A percentile compares a stretch with the other conserved stretches of the same genome.
Conservation (phyloP, 352 stramenopile genomes). For the Phytophthora ohioensis region DNA sequence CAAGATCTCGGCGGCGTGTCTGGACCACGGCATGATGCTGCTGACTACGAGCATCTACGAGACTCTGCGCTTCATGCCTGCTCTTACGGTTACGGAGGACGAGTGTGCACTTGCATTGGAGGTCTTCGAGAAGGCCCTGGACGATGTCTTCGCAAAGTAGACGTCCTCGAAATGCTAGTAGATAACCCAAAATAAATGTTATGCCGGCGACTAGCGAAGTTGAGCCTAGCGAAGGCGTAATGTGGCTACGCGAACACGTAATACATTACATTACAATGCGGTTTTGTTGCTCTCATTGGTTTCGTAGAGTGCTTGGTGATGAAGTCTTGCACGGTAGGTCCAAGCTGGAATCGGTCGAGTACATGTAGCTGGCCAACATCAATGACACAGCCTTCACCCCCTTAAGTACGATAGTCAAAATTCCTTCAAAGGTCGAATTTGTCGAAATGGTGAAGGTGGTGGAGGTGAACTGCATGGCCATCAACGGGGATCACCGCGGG, state of each 20-base stretch:
- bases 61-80: constrained; percentile 93
- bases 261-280: no score
- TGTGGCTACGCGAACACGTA: no score
- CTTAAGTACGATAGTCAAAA: no score
- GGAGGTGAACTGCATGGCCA: not conserved
- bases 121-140: constrained; percentile 68
- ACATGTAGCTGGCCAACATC: no score
- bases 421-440: no score
- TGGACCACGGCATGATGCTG: constrained; percentile 91
- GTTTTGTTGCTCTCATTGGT: no score
- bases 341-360: no score
- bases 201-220: not conserved
- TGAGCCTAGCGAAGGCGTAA: no score
- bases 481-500: not conserved
- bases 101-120: constrained; percentile 68
- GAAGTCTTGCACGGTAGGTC: no score
- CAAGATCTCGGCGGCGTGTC: constrained; percentile 82
- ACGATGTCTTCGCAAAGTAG: constrained; percentile 56
- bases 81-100: constrained; percentile 87
- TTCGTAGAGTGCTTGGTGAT: no score
- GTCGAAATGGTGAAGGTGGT: not conserved
- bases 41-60: constrained; percentile 93
- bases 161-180: constrained; percentile 14
- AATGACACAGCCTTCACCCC: no score
- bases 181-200: constrained; percentile 29